Percentiles rank a stretch among this genome's conserved stretches.
These are phyloP conservation scores for Flaveria sonorensis DNA, from an alignment of 129 eudicot species.

Conservation along the genomic window DNA sequence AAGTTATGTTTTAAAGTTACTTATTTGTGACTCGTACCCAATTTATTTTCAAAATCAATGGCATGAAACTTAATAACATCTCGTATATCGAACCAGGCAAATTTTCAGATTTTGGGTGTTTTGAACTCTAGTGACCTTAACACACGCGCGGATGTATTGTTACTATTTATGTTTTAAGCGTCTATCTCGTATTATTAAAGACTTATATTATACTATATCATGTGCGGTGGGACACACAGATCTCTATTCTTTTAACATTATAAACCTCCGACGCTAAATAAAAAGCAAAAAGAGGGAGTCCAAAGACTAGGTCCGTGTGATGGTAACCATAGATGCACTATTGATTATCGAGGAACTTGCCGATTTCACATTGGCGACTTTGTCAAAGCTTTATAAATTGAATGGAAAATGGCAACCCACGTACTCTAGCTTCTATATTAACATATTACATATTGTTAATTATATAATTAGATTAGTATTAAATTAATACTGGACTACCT, in stretches of 20 bases:
- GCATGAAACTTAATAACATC: too few species aligned
- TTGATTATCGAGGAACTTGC: conserved; percentile 7
- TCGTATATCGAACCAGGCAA: neutral
- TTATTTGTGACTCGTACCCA: too few species aligned
- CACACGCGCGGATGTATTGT: too few species aligned
- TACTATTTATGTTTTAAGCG: too few species aligned
- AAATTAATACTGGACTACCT: conserved; percentile 3
- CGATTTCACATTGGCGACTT: conserved; percentile 16
- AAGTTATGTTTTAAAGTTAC: too few species aligned
- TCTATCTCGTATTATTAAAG: too few species aligned
- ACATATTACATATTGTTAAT: neutral
- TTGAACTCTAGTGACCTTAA: neutral
- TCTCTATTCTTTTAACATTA: too few species aligned
- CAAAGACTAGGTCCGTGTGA: neutral
- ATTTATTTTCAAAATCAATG: too few species aligned
- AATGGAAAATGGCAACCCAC: conserved; percentile 16
- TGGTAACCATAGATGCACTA: conserved; percentile 1
- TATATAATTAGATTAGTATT: neutral
- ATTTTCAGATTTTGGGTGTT: too few species aligned
- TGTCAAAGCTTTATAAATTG: conserved; percentile 23
- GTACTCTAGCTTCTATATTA: neutral
- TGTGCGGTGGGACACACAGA: too few species aligned
- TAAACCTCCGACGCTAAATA: too few species aligned
- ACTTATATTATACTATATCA: too few species aligned
- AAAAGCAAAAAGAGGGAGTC: neutral